A percentile compares a stretch with the other conserved stretches of the same genome.
Evolutionary conservation across 2,329 filamentous ascomycete species (phyloP).

Genomic region (Bertia moriformis): DNA sequence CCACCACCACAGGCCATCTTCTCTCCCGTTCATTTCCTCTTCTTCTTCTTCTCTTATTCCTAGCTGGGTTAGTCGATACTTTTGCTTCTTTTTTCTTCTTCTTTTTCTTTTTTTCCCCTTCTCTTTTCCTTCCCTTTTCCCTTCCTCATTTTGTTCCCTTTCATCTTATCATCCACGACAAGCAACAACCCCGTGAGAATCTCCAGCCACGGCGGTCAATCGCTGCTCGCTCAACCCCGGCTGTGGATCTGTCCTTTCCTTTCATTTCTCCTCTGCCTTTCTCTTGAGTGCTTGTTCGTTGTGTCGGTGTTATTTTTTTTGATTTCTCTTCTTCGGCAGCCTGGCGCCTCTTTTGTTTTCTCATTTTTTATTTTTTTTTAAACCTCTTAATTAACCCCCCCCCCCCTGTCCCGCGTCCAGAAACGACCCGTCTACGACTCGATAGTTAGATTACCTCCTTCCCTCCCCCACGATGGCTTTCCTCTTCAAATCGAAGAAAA

Average conservation of each 20-base stretch:
- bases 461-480: slow-evolving; percentile 23
- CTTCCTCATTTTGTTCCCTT: background rate
- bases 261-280: background rate
- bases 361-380: background rate
- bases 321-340: background rate
- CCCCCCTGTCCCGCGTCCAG: no score
- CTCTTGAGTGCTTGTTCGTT: background rate
- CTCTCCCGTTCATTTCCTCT: no score
- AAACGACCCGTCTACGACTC: no score
- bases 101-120: background rate
- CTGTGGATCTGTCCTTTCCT: no score
- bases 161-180: no score
- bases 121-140: background rate
- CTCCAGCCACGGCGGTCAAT: no score
- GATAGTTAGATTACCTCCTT: background rate
- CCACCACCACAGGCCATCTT: no score
- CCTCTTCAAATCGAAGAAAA: slow-evolving; percentile 30
- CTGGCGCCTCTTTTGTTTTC: background rate
- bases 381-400: no score
- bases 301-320: background rate
- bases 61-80: background rate
- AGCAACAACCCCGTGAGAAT: no score
- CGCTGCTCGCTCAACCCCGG: no score
- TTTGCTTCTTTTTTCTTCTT: background rate
- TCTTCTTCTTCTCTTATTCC: no score